Percentiles rank a stretch among this genome's conserved stretches.
Conservation (phyloP, 1,284 basidiomycete genomes). For the Coniferiporia weirii region DNA sequence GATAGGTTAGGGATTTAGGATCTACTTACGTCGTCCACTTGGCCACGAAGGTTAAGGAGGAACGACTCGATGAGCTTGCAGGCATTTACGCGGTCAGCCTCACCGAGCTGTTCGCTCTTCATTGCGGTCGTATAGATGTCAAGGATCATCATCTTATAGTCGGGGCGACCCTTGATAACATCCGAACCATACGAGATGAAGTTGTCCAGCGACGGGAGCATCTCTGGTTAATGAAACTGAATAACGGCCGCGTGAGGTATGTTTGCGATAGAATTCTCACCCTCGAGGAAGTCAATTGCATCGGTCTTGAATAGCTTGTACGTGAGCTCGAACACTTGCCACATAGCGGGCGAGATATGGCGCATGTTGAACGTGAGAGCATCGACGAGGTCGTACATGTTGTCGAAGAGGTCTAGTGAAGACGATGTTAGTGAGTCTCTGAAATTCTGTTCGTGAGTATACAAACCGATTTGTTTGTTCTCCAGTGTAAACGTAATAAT, state of each 20-base stretch:
- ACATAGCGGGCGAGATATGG: slow-evolving; percentile 75
- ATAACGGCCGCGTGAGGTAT: slow-evolving; percentile 15
- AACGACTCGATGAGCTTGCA: slow-evolving; percentile 84
- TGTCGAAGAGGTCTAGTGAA: slow-evolving; percentile 74
- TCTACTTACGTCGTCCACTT: slow-evolving; percentile 65
- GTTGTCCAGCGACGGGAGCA: slow-evolving; percentile 87
- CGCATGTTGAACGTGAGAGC: slow-evolving; percentile 80
- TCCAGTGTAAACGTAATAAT: slow-evolving; percentile 76
- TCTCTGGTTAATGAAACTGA: slow-evolving; percentile 46
- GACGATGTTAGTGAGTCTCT: neutral
- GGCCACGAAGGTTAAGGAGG: slow-evolving; percentile 73
- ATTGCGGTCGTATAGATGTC: slow-evolving; percentile 83
- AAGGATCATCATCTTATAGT: slow-evolving; percentile 78
- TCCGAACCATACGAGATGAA: slow-evolving; percentile 84
- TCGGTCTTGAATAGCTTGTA: slow-evolving; percentile 83
- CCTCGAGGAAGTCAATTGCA: slow-evolving; percentile 82
- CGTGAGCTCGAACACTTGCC: slow-evolving; percentile 81
- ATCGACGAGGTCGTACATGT: slow-evolving; percentile 85
- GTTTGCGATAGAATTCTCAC: slow-evolving; percentile 29
- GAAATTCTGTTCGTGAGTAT: slow-evolving; percentile 1
- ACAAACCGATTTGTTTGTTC: slow-evolving; percentile 61
- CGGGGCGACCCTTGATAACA: slow-evolving; percentile 62
- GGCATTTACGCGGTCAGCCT: slow-evolving; percentile 78
- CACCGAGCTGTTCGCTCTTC: slow-evolving; percentile 69
- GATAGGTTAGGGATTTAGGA: too few species aligned